These are phyloP conservation scores for Penicillium pulvis DNA, from an alignment of 495 filamentous ascomycete genomes.

Conservation along the genomic window DNA sequence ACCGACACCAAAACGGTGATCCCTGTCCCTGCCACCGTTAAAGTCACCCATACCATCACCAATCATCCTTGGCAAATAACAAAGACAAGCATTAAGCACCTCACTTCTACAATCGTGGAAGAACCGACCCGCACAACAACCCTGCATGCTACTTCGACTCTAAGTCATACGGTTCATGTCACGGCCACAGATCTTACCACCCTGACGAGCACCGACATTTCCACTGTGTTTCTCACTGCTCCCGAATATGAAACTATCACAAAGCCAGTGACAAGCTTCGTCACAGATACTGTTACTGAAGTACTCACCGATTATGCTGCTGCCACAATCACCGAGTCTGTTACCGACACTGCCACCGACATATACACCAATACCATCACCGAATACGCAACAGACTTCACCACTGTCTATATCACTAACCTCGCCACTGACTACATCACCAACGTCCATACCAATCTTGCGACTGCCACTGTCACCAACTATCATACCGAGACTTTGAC, in stretches of 20 bases:
- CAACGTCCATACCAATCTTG: neutral
- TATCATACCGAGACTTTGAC: constrained; percentile 14
- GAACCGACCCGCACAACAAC: constrained; percentile 5
- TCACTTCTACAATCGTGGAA: constrained; percentile 4
- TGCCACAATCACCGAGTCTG: constrained; percentile 1
- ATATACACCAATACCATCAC: neutral
- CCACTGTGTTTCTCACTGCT: neutral
- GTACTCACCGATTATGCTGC: neutral
- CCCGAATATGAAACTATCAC: constrained; percentile 3
- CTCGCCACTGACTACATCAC: neutral
- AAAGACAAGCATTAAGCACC: neutral
- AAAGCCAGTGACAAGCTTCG: neutral
- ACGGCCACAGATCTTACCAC: neutral
- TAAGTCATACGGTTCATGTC: neutral
- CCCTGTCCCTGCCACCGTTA: neutral
- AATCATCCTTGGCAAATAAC: constrained; percentile 3
- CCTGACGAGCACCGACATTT: constrained; percentile 4
- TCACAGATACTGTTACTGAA: constrained; percentile 2
- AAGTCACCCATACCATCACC: constrained; percentile 4
- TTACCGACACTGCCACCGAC: constrained; percentile 4
- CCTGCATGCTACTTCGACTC: neutral
- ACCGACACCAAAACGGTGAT: constrained; percentile 3
- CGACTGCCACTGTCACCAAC: constrained; percentile 6
- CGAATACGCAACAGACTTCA: constrained; percentile 1
- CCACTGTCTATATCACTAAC: neutral